Evolutionary conservation across 2,329 filamentous ascomycete species (phyloP).

Genomic region (Pseudodiploospora longispora): DNA sequence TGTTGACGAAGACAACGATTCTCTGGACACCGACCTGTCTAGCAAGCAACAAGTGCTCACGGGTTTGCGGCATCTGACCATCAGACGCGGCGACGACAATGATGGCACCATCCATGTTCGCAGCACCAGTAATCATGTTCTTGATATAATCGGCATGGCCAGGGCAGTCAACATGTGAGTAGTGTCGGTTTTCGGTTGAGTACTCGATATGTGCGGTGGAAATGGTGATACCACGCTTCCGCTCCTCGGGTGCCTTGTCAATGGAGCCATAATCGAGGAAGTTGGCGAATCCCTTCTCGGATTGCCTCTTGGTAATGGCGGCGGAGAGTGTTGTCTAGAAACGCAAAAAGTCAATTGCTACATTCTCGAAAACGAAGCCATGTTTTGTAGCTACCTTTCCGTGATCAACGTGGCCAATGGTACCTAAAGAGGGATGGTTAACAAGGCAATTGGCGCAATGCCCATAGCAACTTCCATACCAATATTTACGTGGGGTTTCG

Average conservation of each 20-base stretch:
- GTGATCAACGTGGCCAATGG: conserved; percentile 99
- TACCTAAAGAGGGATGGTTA: conserved; percentile 45
- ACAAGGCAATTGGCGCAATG: background rate
- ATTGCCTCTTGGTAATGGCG: conserved; percentile 96
- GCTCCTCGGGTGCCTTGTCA: conserved; percentile 98
- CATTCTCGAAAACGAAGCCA: background rate
- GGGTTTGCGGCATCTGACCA: conserved; percentile 98
- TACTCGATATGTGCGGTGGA: conserved; percentile 98
- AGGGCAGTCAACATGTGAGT: conserved; percentile 99
- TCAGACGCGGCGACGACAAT: conserved; percentile 98
- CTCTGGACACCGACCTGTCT: conserved; percentile 97
- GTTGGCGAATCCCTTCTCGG: conserved; percentile 85
- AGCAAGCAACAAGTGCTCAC: conserved; percentile 95
- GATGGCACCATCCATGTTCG: conserved; percentile 98
- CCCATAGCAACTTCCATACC: conserved; percentile 46
- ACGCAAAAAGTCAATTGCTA: background rate
- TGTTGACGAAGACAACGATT: conserved; percentile 99
- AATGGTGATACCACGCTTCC: conserved; percentile 99
- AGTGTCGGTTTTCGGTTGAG: conserved; percentile 86
- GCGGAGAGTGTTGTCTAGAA: conserved; percentile 92
- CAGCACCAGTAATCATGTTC: conserved; percentile 99
- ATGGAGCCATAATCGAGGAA: conserved; percentile 98
- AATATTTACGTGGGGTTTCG: conserved; percentile 97
- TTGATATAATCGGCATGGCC: conserved; percentile 99
- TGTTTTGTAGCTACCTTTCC: conserved; percentile 66